phyloP scores from a whole-genome alignment of 495 filamentous ascomycete species.

The Hyaloscypha bicolor region DNA sequence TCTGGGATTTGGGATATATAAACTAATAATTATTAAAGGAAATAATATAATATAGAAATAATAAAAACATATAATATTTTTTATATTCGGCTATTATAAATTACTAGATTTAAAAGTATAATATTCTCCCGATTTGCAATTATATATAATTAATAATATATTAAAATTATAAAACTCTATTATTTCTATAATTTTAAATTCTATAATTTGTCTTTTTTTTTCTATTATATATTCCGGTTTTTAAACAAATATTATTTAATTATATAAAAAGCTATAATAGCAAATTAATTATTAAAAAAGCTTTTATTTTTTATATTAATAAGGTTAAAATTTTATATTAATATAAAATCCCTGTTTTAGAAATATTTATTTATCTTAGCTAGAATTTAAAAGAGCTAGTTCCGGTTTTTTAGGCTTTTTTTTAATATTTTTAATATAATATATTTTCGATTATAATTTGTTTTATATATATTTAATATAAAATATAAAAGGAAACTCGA shows the following conservation, averaged over 20 bases:
- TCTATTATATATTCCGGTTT: background rate
- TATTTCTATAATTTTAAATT: background rate
- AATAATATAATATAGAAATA: background rate
- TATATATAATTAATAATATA: conserved; percentile 3
- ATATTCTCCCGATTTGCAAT: background rate
- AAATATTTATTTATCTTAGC: background rate
- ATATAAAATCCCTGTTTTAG: background rate
- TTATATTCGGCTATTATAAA: background rate
- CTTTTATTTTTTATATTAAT: background rate
- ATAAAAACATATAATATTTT: background rate
- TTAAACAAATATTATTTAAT: background rate
- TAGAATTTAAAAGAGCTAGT: background rate
- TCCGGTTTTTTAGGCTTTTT: conserved; percentile 1
- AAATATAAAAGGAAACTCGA: background rate
- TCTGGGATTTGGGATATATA: conserved; percentile 1
- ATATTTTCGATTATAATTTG: background rate
- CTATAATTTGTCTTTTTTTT: background rate
- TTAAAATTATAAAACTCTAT: no score
- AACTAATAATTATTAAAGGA: conserved; percentile 2
- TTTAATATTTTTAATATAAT: background rate
- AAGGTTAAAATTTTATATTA: conserved; percentile 8
- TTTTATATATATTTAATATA: conserved; percentile 6
- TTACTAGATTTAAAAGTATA: conserved; percentile 3
- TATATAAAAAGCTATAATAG: background rate
- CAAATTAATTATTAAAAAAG: background rate